Conservation (phyloP, 2,329 filamentous ascomycete genomes). For the Fusarium nisikadoi region DNA sequence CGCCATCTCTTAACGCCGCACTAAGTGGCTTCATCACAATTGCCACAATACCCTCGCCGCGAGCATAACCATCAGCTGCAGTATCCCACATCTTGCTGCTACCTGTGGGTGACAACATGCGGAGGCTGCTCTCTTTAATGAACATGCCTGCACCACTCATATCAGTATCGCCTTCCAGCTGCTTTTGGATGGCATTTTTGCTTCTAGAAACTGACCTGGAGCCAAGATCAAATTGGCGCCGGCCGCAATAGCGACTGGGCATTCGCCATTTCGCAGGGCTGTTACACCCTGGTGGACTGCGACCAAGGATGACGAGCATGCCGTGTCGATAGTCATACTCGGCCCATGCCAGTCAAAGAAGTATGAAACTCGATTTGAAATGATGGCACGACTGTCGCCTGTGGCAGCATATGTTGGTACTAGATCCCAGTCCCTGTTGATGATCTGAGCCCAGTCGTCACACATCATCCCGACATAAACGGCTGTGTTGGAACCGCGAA, state of each 20-base stretch:
- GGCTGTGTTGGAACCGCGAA: slow-evolving; percentile 11
- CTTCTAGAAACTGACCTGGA: not conserved
- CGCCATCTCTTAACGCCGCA: not conserved
- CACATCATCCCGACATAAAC: slow-evolving; percentile 9
- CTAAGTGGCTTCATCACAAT: not conserved
- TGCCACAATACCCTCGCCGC: not conserved
- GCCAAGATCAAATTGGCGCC: slow-evolving; percentile 4
- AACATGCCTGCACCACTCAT: not conserved
- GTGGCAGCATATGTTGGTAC: not conserved
- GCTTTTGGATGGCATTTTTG: not conserved
- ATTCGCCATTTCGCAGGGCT: not conserved
- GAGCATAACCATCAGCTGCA: not conserved
- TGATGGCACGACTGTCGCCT: slow-evolving; percentile 18
- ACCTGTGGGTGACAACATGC: not conserved
- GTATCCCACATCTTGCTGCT: not conserved
- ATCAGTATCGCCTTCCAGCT: not conserved
- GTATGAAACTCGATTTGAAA: slow-evolving; percentile 7
- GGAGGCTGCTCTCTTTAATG: not conserved
- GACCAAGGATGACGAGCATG: slow-evolving; percentile 12
- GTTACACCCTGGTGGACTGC: slow-evolving; percentile 9
- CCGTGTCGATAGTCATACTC: slow-evolving; percentile 11
- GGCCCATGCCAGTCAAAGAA: slow-evolving; percentile 15
- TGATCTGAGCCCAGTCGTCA: not conserved
- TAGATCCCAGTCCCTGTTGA: not conserved
- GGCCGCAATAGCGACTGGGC: not conserved